phyloP scores from a whole-genome alignment of 2,329 filamentous ascomycete genomes.

The Coccinonectria pachysandricola region DNA sequence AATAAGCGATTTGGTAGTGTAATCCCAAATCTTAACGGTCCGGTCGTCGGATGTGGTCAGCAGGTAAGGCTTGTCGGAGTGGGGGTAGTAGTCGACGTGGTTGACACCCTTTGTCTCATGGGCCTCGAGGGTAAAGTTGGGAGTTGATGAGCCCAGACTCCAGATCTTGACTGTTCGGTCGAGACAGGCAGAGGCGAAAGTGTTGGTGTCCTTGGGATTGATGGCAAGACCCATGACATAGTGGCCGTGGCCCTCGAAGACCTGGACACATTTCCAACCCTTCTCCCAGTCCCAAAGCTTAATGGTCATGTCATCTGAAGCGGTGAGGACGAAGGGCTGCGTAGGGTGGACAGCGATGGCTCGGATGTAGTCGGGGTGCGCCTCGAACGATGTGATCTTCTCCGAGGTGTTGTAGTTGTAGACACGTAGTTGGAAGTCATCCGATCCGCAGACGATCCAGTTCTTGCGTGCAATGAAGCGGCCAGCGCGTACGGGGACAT shows the following conservation, averaged over 20 bases:
- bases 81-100: slow-evolving; percentile 82
- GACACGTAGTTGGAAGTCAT: slow-evolving; percentile 78
- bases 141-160: slow-evolving; percentile 85
- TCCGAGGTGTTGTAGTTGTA: slow-evolving; percentile 99
- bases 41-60: slow-evolving; percentile 94
- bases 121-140: slow-evolving; percentile 94
- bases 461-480: slow-evolving; percentile 97
- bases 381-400: slow-evolving; percentile 95
- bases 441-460: slow-evolving; percentile 94
- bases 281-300: slow-evolving; percentile 99
- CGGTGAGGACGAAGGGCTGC: slow-evolving; percentile 90
- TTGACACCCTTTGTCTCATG: slow-evolving; percentile 98
- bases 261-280: slow-evolving; percentile 92
- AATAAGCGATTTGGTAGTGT: slow-evolving; percentile 95
- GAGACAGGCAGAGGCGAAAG: slow-evolving; percentile 83
- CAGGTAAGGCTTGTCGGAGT: slow-evolving; percentile 72
- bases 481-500: slow-evolving; percentile 93
- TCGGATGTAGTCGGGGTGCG: slow-evolving; percentile 96
- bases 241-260: slow-evolving; percentile 93
- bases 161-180: slow-evolving; percentile 97
- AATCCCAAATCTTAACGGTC: slow-evolving; percentile 98
- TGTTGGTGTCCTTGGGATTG: slow-evolving; percentile 95
- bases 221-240: slow-evolving; percentile 96
- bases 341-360: slow-evolving; percentile 93
- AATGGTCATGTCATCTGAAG: slow-evolving; percentile 97